Percentiles rank a stretch among this genome's conserved stretches.
Evolutionary conservation across 2,329 filamentous ascomycete species (phyloP).

Genomic region (Fusarium floridanum): DNA sequence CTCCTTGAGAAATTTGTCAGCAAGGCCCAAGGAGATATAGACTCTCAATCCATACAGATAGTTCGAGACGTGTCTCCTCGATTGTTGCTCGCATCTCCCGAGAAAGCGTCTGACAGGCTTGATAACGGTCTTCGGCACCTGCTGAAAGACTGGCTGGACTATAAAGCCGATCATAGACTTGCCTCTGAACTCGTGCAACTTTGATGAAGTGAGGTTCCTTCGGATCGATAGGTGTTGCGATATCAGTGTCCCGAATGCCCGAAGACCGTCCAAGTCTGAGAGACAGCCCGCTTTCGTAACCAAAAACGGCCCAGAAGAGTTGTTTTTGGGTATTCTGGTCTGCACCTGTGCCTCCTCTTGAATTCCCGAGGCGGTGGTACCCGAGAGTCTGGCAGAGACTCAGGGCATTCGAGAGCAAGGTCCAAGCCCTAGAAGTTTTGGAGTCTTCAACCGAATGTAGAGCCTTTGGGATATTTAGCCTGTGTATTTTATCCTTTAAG

Average conservation of each 20-base stretch:
- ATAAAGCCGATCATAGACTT: slow-evolving; percentile 51
- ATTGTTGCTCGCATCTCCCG: slow-evolving; percentile 24
- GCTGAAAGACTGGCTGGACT: slow-evolving; percentile 36
- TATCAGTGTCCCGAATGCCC: slow-evolving; percentile 50
- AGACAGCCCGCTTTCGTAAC: slow-evolving; percentile 53
- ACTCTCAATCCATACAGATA: slow-evolving; percentile 10
- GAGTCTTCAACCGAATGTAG: slow-evolving; percentile 51
- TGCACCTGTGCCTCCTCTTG: neutral
- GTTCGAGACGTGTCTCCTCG: slow-evolving; percentile 18
- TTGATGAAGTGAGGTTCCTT: slow-evolving; percentile 35
- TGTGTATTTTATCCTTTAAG: no score
- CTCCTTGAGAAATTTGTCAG: slow-evolving; percentile 20
- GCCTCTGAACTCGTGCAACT: slow-evolving; percentile 47
- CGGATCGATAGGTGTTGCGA: slow-evolving; percentile 39
- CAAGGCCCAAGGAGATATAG: rapidly evolving
- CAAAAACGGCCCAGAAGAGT: slow-evolving; percentile 54
- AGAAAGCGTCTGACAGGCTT: slow-evolving; percentile 2
- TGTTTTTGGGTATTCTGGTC: neutral
- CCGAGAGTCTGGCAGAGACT: slow-evolving; percentile 51
- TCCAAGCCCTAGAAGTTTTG: slow-evolving; percentile 50
- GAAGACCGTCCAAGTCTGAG: slow-evolving; percentile 52
- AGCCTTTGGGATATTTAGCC: slow-evolving; percentile 38
- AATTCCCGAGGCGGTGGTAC: slow-evolving; percentile 43
- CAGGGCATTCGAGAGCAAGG: slow-evolving; percentile 52
- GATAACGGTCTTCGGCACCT: neutral